A percentile compares a stretch with the other conserved stretches of the same genome.
These are phyloP conservation scores for Starmerella gropengiesseri DNA, from an alignment of 805 yeast species.

Conservation along the genomic window DNA sequence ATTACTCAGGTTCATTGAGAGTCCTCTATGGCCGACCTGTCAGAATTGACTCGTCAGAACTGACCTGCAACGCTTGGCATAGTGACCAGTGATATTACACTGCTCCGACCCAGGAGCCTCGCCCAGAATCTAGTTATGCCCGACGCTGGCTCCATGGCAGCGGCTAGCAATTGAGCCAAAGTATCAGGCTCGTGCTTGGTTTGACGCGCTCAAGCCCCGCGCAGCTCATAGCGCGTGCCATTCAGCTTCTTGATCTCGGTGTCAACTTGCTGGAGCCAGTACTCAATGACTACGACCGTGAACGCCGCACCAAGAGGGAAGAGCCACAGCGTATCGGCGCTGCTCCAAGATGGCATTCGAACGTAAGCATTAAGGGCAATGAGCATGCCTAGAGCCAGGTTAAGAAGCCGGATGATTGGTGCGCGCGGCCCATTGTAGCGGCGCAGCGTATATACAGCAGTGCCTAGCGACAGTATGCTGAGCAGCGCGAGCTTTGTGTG, in stretches of 20 bases:
- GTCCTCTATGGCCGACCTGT: no score
- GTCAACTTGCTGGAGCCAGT: slow-evolving; percentile 26
- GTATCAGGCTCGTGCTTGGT: no score
- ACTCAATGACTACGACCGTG: slow-evolving; percentile 21
- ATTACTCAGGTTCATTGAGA: no score
- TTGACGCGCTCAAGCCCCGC: slow-evolving; percentile 27
- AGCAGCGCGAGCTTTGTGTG: slow-evolving; percentile 26
- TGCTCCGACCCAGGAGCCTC: no score
- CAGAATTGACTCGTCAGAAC: no score
- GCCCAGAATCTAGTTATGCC: no score
- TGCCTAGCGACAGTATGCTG: slow-evolving; percentile 23
- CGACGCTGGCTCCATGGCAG: no score
- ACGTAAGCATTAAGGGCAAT: slow-evolving; percentile 21
- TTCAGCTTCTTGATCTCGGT: slow-evolving; percentile 16
- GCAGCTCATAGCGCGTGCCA: slow-evolving; percentile 22
- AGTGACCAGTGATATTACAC: no score
- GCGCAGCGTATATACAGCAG: slow-evolving; percentile 21
- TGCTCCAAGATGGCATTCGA: slow-evolving; percentile 15
- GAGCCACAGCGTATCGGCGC: slow-evolving; percentile 28
- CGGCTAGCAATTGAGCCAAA: no score
- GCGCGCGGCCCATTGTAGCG: slow-evolving; percentile 3
- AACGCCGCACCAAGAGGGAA: slow-evolving; percentile 25
- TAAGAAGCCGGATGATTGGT: slow-evolving; percentile 13
- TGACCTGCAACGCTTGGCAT: no score
- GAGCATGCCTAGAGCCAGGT: slow-evolving; percentile 20